These are phyloP conservation scores for Skeletonema costatum DNA, from an alignment of 108 stramenopile genomes.

Conservation along the genomic window DNA sequence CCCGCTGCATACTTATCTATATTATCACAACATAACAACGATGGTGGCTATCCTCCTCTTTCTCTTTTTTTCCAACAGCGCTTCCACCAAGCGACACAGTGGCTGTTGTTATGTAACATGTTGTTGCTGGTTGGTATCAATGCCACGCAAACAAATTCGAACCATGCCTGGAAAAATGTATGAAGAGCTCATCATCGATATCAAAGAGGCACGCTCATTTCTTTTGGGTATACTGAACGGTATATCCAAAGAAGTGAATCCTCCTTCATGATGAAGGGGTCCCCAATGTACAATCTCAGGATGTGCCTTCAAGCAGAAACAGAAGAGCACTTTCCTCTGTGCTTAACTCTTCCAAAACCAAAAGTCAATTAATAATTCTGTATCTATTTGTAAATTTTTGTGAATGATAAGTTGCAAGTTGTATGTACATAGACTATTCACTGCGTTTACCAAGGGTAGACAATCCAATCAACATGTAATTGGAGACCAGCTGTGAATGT, in stretches of 20 bases:
- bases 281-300: conserved; percentile 14
- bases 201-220: conserved; percentile 42
- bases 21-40: too few relatives aligned
- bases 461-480: conserved; percentile 61
- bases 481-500: conserved; percentile 82
- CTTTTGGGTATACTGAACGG: conserved; percentile 34
- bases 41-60: too few relatives aligned
- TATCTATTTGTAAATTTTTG: not conserved
- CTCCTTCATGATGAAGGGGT: conserved; percentile 17
- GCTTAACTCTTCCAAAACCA: not conserved
- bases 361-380: not conserved
- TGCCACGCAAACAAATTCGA: conserved; percentile 9
- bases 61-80: too few relatives aligned
- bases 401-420: not conserved
- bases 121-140: too few relatives aligned
- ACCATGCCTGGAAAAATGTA: conserved; percentile 21
- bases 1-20: too few relatives aligned
- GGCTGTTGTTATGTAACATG: too few relatives aligned
- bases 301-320: conserved; percentile 26
- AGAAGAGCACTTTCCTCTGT: conserved; percentile 36
- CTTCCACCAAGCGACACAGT: too few relatives aligned
- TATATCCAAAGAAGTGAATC: conserved; percentile 8
- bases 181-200: conserved; percentile 43
- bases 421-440: not conserved
- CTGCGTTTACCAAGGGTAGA: not conserved